Evolutionary conservation across 1,284 basidiomycete species (phyloP).

Genomic region (Papiliotrema terrestris): DNA sequence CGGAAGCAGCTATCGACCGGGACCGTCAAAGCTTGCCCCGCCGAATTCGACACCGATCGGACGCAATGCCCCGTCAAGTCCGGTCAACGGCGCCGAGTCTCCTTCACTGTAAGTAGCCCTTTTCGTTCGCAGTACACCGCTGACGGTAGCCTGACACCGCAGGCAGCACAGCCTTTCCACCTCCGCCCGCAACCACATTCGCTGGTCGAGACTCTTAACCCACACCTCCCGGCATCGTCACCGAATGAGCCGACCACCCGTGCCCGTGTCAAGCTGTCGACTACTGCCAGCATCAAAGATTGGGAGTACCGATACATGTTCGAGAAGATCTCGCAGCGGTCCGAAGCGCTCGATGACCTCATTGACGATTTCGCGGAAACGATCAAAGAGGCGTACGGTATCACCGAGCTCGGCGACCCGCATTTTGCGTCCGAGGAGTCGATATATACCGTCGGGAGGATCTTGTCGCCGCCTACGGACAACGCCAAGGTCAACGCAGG

Average conservation of each 20-base stretch:
- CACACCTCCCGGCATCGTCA: constrained; percentile 28
- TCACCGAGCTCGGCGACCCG: constrained; percentile 74
- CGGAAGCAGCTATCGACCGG: constrained; percentile 31
- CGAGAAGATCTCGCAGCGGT: constrained; percentile 76
- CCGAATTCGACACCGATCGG: constrained; percentile 21
- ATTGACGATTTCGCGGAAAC: constrained; percentile 78
- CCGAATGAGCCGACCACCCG: constrained; percentile 20
- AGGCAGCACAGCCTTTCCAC: constrained; percentile 32
- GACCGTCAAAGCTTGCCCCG: constrained; percentile 17
- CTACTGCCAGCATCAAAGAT: constrained; percentile 26
- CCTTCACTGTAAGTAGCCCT: background rate
- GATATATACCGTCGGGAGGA: constrained; percentile 73
- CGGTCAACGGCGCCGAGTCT: constrained; percentile 20
- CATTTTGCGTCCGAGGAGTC: constrained; percentile 69
- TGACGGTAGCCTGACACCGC: constrained; percentile 13
- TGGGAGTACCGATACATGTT: constrained; percentile 78
- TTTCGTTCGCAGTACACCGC: background rate
- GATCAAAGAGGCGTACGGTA: constrained; percentile 64
- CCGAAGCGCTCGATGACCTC: constrained; percentile 73
- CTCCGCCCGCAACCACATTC: constrained; percentile 34
- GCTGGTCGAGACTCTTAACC: constrained; percentile 47
- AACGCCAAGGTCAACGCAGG: constrained; percentile 67
- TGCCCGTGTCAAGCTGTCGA: constrained; percentile 27
- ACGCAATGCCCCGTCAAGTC: constrained; percentile 26
- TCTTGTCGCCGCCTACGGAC: constrained; percentile 64